phyloP scores from a whole-genome alignment of 2,329 filamentous ascomycete species.

The Onygenales sp. region DNA sequence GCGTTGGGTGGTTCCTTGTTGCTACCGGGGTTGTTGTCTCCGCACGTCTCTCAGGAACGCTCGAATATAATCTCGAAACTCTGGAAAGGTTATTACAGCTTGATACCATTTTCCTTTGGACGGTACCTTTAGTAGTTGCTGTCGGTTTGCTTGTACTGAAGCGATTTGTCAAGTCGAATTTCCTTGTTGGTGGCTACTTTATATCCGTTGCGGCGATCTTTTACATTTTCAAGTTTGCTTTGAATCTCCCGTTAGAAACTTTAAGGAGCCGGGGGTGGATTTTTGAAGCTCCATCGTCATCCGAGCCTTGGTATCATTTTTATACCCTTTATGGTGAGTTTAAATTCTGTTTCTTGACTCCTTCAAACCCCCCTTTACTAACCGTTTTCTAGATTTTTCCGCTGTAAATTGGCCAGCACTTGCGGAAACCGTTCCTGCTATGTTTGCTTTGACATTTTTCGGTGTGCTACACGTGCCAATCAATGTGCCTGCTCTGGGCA shows the following conservation, averaged over 20 bases:
- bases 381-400: conserved; percentile 54
- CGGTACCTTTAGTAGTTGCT: conserved; percentile 66
- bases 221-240: conserved; percentile 36
- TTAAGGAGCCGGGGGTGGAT: conserved; percentile 77
- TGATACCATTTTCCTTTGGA: conserved; percentile 75
- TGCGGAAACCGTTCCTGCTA: conserved; percentile 76
- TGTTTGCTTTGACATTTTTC: conserved; percentile 96
- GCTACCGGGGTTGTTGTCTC: conserved; percentile 91
- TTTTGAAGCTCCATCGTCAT: conserved; percentile 73
- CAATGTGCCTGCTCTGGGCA: conserved; percentile 87
- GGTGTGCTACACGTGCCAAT: conserved; percentile 95
- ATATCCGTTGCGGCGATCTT: conserved; percentile 61
- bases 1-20: conserved; percentile 89
- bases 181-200: conserved; percentile 81
- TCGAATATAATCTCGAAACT: conserved; percentile 72
- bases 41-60: conserved; percentile 72
- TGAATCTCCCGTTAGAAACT: conserved; percentile 55
- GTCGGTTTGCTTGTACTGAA: conserved; percentile 68
- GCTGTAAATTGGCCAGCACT: conserved; percentile 77
- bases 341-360: conserved; percentile 2
- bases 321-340: conserved; percentile 83
- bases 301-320: conserved; percentile 94
- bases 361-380: background rate
- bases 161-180: conserved; percentile 67
- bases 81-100: conserved; percentile 61